phyloP scores from a whole-genome alignment of 805 yeast species.

The Kodamaea jinghongensis region DNA sequence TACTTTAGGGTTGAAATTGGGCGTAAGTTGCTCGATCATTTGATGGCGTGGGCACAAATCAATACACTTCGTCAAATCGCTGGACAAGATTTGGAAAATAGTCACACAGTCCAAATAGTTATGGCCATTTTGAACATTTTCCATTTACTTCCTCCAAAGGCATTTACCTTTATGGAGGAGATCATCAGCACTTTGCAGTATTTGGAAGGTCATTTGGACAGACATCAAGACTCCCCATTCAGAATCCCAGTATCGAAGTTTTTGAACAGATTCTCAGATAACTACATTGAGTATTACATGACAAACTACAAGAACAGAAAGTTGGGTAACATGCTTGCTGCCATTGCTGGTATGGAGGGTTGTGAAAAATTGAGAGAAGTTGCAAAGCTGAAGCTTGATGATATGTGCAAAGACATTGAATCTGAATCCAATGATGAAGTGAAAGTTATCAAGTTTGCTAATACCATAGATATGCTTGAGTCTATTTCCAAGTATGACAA shows the following conservation, averaged over 20 bases:
- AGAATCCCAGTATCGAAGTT: slow-evolving; percentile 87
- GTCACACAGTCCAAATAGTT: slow-evolving; percentile 80
- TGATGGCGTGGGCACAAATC: slow-evolving; percentile 95
- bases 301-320: slow-evolving; percentile 62
- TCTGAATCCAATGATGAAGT: slow-evolving; percentile 51
- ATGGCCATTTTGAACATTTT: slow-evolving; percentile 88
- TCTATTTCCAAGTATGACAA: slow-evolving; percentile 50
- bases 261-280: slow-evolving; percentile 75
- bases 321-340: slow-evolving; percentile 65
- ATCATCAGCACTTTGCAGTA: slow-evolving; percentile 71
- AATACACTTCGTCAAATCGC: slow-evolving; percentile 71
- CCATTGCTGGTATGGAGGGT: slow-evolving; percentile 54
- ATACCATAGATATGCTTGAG: slow-evolving; percentile 62
- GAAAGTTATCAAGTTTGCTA: slow-evolving; percentile 66
- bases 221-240: slow-evolving; percentile 86
- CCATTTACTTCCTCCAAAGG: slow-evolving; percentile 88
- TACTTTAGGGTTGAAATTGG: slow-evolving; percentile 98
- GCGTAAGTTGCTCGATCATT: slow-evolving; percentile 83
- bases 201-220: slow-evolving; percentile 78
- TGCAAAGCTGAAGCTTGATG: slow-evolving; percentile 51
- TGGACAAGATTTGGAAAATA: slow-evolving; percentile 74
- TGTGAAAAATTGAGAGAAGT: slow-evolving; percentile 56
- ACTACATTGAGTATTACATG: slow-evolving; percentile 68
- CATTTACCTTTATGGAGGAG: slow-evolving; percentile 88
- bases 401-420: slow-evolving; percentile 46